Conservation (phyloP, 169 alveolate species). For the Plasmodium gallinaceum region DNA sequence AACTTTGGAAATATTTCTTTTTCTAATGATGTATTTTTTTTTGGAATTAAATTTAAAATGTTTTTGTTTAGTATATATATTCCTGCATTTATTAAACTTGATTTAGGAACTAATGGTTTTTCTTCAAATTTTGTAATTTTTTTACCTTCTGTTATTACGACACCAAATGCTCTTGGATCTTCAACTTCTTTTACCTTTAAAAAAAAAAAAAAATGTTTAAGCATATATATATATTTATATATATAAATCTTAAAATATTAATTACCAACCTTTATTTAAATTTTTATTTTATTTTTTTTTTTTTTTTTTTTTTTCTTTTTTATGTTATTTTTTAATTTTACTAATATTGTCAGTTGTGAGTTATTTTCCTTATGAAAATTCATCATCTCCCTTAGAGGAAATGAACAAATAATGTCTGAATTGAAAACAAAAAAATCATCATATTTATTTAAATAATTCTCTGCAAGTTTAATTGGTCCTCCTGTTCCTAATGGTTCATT, state of each 20-base stretch:
- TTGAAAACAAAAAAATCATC: slow-evolving; percentile 95
- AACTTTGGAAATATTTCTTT: slow-evolving; percentile 95
- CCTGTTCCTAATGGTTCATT: slow-evolving; percentile 98
- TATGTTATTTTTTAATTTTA: slow-evolving; percentile 73
- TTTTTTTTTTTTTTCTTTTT: neutral
- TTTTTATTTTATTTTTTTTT: slow-evolving; percentile 6
- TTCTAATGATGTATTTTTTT: slow-evolving; percentile 94
- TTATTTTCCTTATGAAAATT: slow-evolving; percentile 93
- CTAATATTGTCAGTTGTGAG: slow-evolving; percentile 92
- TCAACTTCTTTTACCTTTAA: slow-evolving; percentile 92
- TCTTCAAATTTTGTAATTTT: slow-evolving; percentile 93
- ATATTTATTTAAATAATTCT: slow-evolving; percentile 88
- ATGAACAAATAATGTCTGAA: slow-evolving; percentile 97
- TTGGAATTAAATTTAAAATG: slow-evolving; percentile 91
- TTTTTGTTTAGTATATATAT: slow-evolving; percentile 91
- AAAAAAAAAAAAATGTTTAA: slow-evolving; percentile 11
- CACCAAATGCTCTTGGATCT: slow-evolving; percentile 98
- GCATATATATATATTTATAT: slow-evolving; percentile 3
- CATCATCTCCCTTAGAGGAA: slow-evolving; percentile 95
- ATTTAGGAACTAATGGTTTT: slow-evolving; percentile 90
- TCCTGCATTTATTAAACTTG: slow-evolving; percentile 87
- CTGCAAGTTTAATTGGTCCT: slow-evolving; percentile 93
- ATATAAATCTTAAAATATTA: slow-evolving; percentile 3
- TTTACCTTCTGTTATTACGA: slow-evolving; percentile 92
- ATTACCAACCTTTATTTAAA: too few species aligned